Percentiles rank a stretch among this genome's conserved stretches.
Evolutionary conservation across 2,329 filamentous ascomycete genomes (phyloP).

Genomic region (Tolypocladium album): DNA sequence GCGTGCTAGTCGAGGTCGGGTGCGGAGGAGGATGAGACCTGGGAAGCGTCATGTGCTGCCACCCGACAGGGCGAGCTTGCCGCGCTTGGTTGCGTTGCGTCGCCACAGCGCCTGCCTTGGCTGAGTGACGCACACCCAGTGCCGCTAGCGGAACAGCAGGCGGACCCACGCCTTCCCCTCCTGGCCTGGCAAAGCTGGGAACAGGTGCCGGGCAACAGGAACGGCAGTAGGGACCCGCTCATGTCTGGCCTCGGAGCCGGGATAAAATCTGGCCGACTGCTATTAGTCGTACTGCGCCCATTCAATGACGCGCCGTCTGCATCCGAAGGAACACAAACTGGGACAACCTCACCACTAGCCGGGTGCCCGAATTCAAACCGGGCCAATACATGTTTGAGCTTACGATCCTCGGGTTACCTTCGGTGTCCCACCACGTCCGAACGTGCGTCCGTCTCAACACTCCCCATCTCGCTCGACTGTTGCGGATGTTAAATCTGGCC

Average conservation of each 20-base stretch:
- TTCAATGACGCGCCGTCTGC: not conserved
- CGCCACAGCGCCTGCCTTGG: not conserved
- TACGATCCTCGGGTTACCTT: not conserved
- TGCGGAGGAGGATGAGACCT: not conserved
- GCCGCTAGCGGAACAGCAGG: not conserved
- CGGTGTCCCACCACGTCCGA: no score
- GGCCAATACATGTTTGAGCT: not conserved
- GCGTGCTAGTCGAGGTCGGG: not conserved
- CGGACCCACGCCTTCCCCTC: not conserved
- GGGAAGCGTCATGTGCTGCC: not conserved
- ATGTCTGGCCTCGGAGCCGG: not conserved
- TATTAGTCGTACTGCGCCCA: not conserved
- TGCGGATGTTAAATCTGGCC: not conserved
- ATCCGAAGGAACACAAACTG: not conserved
- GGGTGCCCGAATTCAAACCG: not conserved
- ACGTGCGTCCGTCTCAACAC: no score
- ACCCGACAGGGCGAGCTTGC: not conserved
- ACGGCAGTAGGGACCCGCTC: no score
- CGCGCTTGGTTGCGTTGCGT: not conserved
- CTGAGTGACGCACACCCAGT: not conserved
- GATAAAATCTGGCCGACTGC: not conserved
- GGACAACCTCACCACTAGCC: not conserved
- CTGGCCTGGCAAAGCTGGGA: not conserved
- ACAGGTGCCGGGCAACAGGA: not conserved
- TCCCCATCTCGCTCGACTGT: not conserved